Evolutionary conservation across 257 asterid genomes (phyloP).

Genomic region (Rauvolfia tetraphylla): DNA sequence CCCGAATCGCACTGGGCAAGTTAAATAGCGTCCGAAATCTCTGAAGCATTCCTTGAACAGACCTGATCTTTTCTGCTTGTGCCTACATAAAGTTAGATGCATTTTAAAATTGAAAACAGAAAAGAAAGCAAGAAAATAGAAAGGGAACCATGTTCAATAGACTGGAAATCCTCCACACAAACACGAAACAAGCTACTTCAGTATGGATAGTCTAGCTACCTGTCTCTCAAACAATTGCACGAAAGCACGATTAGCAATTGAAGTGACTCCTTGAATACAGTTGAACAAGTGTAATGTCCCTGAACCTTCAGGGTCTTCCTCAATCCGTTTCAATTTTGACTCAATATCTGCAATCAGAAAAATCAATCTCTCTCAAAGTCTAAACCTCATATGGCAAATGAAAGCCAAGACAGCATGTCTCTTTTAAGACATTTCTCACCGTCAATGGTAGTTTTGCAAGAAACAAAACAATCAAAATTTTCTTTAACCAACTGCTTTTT

Average conservation of each 20-base stretch:
- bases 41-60: slow-evolving; percentile 99
- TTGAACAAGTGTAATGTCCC: slow-evolving; percentile 76
- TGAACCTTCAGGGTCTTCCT: slow-evolving; percentile 98
- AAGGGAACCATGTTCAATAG: slow-evolving; percentile 13
- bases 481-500: slow-evolving; percentile 96
- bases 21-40: slow-evolving; percentile 95
- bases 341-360: slow-evolving; percentile 66
- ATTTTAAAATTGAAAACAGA: slow-evolving; percentile 20
- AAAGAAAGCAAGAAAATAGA: background rate
- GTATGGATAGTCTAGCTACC: slow-evolving; percentile 49
- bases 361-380: slow-evolving; percentile 9
- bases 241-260: slow-evolving; percentile 85
- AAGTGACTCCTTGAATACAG: slow-evolving; percentile 81
- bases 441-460: slow-evolving; percentile 97
- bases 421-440: slow-evolving; percentile 52
- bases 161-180: slow-evolving; percentile 13
- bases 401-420: slow-evolving; percentile 6
- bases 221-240: slow-evolving; percentile 97
- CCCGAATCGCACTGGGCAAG: slow-evolving; percentile 96
- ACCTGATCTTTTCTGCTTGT: slow-evolving; percentile 95
- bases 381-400: slow-evolving; percentile 2
- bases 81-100: slow-evolving; percentile 44
- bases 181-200: slow-evolving; percentile 14
- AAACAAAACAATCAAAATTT: slow-evolving; percentile 97
- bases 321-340: slow-evolving; percentile 89